phyloP scores from a whole-genome alignment of 2,329 filamentous ascomycete genomes.

The Furcasterigmium furcatum region DNA sequence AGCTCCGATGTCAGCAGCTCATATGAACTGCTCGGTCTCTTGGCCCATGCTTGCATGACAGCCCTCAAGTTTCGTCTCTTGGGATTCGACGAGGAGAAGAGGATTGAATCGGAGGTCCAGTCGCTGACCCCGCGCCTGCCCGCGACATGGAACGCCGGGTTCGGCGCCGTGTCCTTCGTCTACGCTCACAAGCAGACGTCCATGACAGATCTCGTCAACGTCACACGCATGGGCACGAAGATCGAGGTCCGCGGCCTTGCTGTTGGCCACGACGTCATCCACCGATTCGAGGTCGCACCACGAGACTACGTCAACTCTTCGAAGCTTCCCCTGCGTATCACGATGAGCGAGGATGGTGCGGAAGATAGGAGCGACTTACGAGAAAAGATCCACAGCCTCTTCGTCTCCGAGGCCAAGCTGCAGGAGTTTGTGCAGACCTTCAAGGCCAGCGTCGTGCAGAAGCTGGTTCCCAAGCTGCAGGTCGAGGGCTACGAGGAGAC shows the following conservation, averaged over 20 bases:
- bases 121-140: constrained; percentile 63
- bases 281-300: constrained; percentile 69
- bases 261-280: constrained; percentile 76
- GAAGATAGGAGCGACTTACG: constrained; percentile 49
- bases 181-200: constrained; percentile 85
- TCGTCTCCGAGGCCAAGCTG: constrained; percentile 71
- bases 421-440: constrained; percentile 68
- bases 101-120: constrained; percentile 57
- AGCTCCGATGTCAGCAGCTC: constrained; percentile 65
- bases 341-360: constrained; percentile 33
- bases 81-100: constrained; percentile 81
- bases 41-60: constrained; percentile 79
- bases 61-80: constrained; percentile 77
- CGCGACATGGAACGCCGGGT: constrained; percentile 73
- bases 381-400: constrained; percentile 55
- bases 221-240: constrained; percentile 78
- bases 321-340: constrained; percentile 54
- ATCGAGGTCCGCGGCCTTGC: constrained; percentile 80
- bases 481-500: constrained; percentile 76
- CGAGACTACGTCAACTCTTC: constrained; percentile 70
- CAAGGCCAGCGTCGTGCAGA: constrained; percentile 79
- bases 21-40: constrained; percentile 80
- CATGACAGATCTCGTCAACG: constrained; percentile 77
- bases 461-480: constrained; percentile 71
- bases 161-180: constrained; percentile 73